These are phyloP conservation scores for Didymella glomerata DNA, from an alignment of 2,329 filamentous ascomycete species.

Conservation along the genomic window DNA sequence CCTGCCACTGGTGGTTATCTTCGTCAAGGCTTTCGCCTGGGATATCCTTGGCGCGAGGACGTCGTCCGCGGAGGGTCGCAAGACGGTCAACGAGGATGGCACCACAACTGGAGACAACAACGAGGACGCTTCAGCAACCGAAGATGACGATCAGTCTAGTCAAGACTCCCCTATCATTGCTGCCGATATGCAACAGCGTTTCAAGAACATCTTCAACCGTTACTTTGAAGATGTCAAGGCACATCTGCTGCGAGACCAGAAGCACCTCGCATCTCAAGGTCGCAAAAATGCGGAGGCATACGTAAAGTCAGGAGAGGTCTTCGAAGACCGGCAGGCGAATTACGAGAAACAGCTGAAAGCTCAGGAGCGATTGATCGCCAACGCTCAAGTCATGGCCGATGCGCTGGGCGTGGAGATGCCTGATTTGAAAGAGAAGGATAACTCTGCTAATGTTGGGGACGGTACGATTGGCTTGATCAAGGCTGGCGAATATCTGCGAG, in stretches of 20 bases:
- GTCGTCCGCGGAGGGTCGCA: conserved; percentile 77
- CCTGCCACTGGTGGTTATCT: conserved; percentile 88
- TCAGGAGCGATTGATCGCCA: conserved; percentile 88
- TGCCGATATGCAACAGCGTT: conserved; percentile 81
- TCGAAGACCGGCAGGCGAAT: conserved; percentile 94
- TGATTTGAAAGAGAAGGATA: conserved; percentile 84
- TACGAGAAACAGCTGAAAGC: conserved; percentile 93
- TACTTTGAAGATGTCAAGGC: conserved; percentile 94
- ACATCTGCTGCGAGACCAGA: conserved; percentile 90
- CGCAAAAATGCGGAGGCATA: conserved; percentile 97
- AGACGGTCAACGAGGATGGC: conserved; percentile 83
- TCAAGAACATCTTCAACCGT: conserved; percentile 81
- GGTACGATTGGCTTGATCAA: conserved; percentile 92
- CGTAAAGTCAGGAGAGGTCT: conserved; percentile 97
- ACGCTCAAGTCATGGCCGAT: conserved; percentile 91
- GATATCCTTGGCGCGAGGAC: conserved; percentile 86
- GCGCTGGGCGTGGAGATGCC: conserved; percentile 92
- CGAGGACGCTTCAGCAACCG: conserved; percentile 61
- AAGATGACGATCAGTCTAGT: conserved; percentile 60
- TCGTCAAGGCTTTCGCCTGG: conserved; percentile 96
- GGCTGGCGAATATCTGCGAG: conserved; percentile 89
- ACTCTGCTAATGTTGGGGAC: conserved; percentile 69
- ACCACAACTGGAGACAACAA: conserved; percentile 65
- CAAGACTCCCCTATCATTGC: conserved; percentile 78
- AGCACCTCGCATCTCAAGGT: conserved; percentile 83